Evolutionary conservation across 768 basidiomycete genomes (phyloP), one percentile per base, ranked within the genome.

Genomic region (Boletus patriciae): DNA sequence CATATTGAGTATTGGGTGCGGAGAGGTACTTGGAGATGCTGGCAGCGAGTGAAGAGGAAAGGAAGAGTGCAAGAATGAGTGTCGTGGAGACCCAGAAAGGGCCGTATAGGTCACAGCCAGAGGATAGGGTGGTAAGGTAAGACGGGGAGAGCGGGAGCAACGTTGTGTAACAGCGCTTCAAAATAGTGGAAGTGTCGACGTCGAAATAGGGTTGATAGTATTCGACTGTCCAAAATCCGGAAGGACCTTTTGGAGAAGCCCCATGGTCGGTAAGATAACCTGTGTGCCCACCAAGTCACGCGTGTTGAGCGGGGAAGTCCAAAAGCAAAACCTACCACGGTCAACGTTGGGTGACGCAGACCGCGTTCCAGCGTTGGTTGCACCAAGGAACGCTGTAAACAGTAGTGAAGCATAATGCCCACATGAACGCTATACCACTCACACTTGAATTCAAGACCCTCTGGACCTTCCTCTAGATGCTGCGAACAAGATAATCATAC

Each of bases 1-100:
- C 87, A 64, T 86, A 85, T 36, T 77, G 77, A 21, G 74, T 64
- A 3, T 72, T 76, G 4, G 81, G 74, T 25, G 80, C 74, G 29
- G 91, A 89, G 40, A 98, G 83, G 73, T 94, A 98, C n/a, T 85
- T 81, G 3, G 88, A 78, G 62, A 98, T 88, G 46, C 92, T 92
- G 16, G 92, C 86, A 9, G 88, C 92, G 38, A 98, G 86, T 34
- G 92, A 94, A 2, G 96, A 97, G 25, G 90, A 95, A 55, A 97
- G 84, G 78, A 95, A 98, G 57, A 98, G 85, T 0, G 88, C 81
- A 68, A 98, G 92, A 43, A 97, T 88, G 59, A 99, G 84, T 1
- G 96, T 98, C 2, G 94, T 96, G 37, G 97, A 82, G 1, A 95
- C 93, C 96, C 96, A 99, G 77, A 99, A 98, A 2, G 96, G 94